A percentile compares a stretch with the other conserved stretches of the same genome.
These are phyloP conservation scores for Kitagawia praeruptora DNA, from an alignment of 129 eudicot species.

Conservation along the genomic window DNA sequence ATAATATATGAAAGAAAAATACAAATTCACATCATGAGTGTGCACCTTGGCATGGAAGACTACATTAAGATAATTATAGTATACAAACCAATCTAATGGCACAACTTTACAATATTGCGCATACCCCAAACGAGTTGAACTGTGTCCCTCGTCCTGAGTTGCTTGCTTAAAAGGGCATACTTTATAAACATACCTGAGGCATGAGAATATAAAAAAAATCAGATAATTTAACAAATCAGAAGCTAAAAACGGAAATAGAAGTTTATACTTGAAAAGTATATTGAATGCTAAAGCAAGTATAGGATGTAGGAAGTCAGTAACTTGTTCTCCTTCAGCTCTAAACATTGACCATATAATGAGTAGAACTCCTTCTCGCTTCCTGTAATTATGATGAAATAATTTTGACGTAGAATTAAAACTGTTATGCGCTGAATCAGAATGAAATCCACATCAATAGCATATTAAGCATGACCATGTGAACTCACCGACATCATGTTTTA, in stretches of 20 bases:
- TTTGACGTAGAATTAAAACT: background rate
- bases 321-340: conserved; percentile 88
- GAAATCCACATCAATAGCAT: conserved; percentile 2
- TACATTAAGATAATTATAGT: background rate
- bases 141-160: conserved; percentile 84
- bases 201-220: conserved; percentile 6
- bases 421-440: background rate
- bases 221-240: background rate
- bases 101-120: background rate
- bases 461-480: background rate
- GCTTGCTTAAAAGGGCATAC: conserved; percentile 92
- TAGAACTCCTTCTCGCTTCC: conserved; percentile 90
- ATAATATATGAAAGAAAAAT: background rate
- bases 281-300: background rate
- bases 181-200: conserved; percentile 82
- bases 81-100: background rate
- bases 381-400: conserved; percentile 23
- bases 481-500: conserved; percentile 77
- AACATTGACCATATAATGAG: conserved; percentile 76
- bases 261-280: background rate
- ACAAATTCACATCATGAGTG: background rate
- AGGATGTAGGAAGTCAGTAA: conserved; percentile 20
- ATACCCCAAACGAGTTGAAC: conserved; percentile 94
- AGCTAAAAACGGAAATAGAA: background rate
- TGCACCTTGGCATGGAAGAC: background rate